A percentile compares a stretch with the other conserved stretches of the same genome.
Evolutionary conservation across 768 basidiomycete genomes (phyloP).

Genomic region (Boletus reticulatus): DNA sequence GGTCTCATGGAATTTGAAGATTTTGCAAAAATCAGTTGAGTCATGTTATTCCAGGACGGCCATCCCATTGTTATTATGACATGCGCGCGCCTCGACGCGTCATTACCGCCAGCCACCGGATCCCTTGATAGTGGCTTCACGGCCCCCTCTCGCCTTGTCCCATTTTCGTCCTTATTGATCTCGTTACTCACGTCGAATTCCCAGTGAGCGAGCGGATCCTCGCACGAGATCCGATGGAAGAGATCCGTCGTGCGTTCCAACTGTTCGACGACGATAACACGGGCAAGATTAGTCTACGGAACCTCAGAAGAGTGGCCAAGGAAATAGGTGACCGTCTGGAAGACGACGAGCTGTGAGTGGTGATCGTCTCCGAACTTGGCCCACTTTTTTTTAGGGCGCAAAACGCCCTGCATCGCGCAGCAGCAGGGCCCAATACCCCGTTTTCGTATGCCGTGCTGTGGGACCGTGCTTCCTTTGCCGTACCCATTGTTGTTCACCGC

Average conservation of each 20-base stretch:
- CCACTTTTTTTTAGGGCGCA: conserved; percentile 15
- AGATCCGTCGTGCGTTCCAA: conserved; percentile 93
- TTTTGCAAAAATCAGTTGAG: conserved; percentile 90
- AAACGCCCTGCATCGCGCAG: conserved; percentile 20
- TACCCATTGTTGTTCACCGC: conserved; percentile 26
- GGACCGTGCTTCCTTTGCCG: conserved; percentile 13
- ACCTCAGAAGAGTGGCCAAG: conserved; percentile 90
- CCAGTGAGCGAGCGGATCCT: conserved; percentile 94
- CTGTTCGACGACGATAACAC: conserved; percentile 96
- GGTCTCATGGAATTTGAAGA: conserved; percentile 90
- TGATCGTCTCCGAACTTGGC: conserved; percentile 1
- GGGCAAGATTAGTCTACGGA: conserved; percentile 89
- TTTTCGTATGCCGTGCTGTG: conserved; percentile 27
- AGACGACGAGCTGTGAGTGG: conserved; percentile 91
- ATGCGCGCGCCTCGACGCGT: conserved; percentile 2
- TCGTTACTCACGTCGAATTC: conserved; percentile 20
- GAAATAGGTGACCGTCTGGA: conserved; percentile 95
- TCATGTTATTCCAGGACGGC: conserved; percentile 8
- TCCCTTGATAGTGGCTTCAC: neutral
- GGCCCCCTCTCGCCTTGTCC: neutral
- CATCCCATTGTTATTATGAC: neutral
- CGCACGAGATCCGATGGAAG: conserved; percentile 93
- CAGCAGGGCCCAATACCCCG: conserved; percentile 26
- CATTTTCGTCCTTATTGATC: neutral
- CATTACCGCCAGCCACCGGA: neutral